Evolutionary conservation across 78 protist species (phyloP), one percentile per base, ranked within the genome.

Genomic region (Mastigamoeba balamuthi): DNA sequence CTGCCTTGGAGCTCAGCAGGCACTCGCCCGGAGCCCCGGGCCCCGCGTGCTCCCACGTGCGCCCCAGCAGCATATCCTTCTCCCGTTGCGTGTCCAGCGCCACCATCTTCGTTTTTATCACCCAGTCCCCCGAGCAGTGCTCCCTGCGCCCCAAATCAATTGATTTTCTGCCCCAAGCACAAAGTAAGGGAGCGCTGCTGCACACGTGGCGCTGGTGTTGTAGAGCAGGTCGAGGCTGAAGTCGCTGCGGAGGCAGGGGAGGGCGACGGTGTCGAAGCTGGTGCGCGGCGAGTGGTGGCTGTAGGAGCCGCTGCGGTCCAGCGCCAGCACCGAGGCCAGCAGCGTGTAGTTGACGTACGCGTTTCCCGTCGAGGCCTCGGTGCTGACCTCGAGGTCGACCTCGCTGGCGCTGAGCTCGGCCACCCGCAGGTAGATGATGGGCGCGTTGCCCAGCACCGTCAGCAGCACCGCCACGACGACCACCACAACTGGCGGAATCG

Each of bases 301-400:
- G 2, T 76, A 44, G 4, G 33, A 41, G 1, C 28, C 36, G 5
- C 27, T 40, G 1, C n/a, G n/a, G n/a, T n/a, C n/a, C n/a, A n/a
- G n/a, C n/a, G n/a, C 29, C 17, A 73, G n/a, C 27, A 73, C 53
- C 0, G 40, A 28, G 8, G 78, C 40, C 40, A 69, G 6, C 81
- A 85, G 30, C 29, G 89, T 80, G 67, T 80, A 85, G 37, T 85
- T 85, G n/a, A 80, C 7, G n/a, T n/a, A n/a, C n/a, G n/a, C n/a
- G n/a, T n/a, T n/a, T n/a, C n/a, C 30, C 17, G 81, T 74, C 66
- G 74, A 76, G 36, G 30, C 6, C 8, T 43, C 73, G 8, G 75
- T 58, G 30, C 27, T 6, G 1, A 78, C 8, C 0, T 36, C 27
- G 0, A 76, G 40, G 43, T 74, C 80, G 38, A 71, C 63, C 36